Base-by-base conservation (phyloP, 2,329 filamentous ascomycete species). In the Dactylonectria estremocensis region DNA sequence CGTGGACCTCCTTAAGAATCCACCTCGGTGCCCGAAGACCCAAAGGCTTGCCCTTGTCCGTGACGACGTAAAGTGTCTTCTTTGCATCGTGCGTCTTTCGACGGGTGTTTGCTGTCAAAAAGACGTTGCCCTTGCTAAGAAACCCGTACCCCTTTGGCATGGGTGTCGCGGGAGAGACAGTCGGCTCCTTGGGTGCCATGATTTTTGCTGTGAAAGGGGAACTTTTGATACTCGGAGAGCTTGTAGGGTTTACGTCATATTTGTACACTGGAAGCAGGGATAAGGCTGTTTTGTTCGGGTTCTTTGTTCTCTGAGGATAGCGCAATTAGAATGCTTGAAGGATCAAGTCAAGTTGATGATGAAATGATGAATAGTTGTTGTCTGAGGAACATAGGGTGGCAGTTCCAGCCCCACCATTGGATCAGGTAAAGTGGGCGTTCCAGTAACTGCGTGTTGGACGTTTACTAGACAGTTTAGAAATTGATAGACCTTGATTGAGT, bases 111-210 rank as follows among this genome's bases (percentile, higher is more conserved):
- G 57, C 50, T 2, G 64, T 66, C 11, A 61, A 10, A 8, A 61
- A 66, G 22, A 35, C 13, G 24, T 57, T 58, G 24, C 64, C 64
- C 20, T 66, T 66, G n/a, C 10, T 50, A 5, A 66, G 52, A 14
- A 66, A 66, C 5, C 64, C 64, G 28, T 66, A 66, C 33, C 57
- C 57, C 8, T 61, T 57, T 13, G 64, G 64, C 64, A 66, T 57
- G 14, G 64, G 64, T 5, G 53, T 31, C 11, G 22, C 20, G 2
- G 24, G 45, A 11, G 52, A n/a, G 16, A 66, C 64, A 8, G 31
- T 31, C 3, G 24, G 24, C 28, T 66, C 64, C 11, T 48, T 66
- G 4, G 52, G 37, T 18, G 59, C 11, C 13, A 49, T 66, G 22
- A 9, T n/a, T 3, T 13, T 5, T n/a, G 9, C 16, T n/a, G 13